Evolutionary conservation across 441 rosid species (phyloP), one percentile per base, ranked within the genome.

Genomic region (Lagerstroemia fauriei): DNA sequence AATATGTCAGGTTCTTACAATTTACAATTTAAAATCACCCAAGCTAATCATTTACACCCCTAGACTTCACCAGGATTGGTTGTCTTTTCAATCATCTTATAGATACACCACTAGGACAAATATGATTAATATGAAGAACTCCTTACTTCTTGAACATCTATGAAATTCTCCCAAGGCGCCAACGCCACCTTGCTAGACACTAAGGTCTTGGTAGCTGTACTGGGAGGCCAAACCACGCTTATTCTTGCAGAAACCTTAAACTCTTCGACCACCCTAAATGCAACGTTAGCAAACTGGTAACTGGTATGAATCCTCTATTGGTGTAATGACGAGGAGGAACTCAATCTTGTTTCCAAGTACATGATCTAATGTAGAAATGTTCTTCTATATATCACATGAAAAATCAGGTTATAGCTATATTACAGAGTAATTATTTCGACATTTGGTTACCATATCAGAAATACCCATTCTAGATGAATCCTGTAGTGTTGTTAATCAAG

Each of bases 311-410:
- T 87, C 88, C 51, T 86, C 82, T 12, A 85, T 76, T 46, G 97
- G 97, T 31, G 95, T 93, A 83, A 93, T 86, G 56, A 96, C 87
- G 77, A 95, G 95, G 79, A 93, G 92, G 86, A 96, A 95, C 90
- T 95, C 99, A 34, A 96, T 86, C 84, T 88, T 89, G 80, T 93
- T 90, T 75, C 75, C 88, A 1, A 92, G 83, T 65, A 93, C 83
- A 73, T 95, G 94, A 90, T 91, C 98, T 57, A 90, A 91, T 7
- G 93, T 93, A 13, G 98, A 94, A 70, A 92, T 80, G 34, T 73
- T 78, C 56, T 82, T 89, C 96, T 91, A 46, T 59, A 81, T 63
- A 76, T 73, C 76, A 84, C 22, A 29, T 63, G 76, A 27, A 3
- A 27, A 41, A 46, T 69, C 44, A 73, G 70, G 29, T 11, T 11